A percentile compares a stretch with the other conserved stretches of the same genome.
These are phyloP conservation scores for Chytriomyces confervae DNA, from an alignment of 192 early-diverging fungal species.

Conservation along the genomic window DNA sequence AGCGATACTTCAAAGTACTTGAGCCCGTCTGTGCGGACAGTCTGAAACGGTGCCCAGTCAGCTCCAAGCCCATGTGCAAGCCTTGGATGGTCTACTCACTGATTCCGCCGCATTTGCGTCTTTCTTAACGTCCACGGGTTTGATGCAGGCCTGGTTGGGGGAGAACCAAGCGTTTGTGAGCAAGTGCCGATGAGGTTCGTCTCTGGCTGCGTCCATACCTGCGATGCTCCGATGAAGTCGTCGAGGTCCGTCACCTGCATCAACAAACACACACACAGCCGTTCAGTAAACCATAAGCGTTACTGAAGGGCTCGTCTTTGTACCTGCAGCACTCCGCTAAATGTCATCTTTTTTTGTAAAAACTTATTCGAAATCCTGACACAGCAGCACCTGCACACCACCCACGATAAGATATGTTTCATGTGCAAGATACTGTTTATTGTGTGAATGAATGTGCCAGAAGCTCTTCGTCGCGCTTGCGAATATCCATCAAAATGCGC, in stretches of 20 bases:
- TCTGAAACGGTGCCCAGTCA: slow-evolving; percentile 16
- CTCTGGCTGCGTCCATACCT: slow-evolving; percentile 40
- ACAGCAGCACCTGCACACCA: slow-evolving; percentile 79
- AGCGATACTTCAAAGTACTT: slow-evolving; percentile 88
- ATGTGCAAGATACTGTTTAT: neutral
- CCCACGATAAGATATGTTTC: slow-evolving; percentile 44
- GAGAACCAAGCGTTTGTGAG: neutral
- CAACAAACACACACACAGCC: neutral
- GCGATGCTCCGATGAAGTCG: slow-evolving; percentile 96
- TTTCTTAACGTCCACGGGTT: slow-evolving; percentile 85
- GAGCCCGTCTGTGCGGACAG: slow-evolving; percentile 15
- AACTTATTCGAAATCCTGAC: neutral
- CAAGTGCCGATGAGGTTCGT: neutral
- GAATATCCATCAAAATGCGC: slow-evolving; percentile 5
- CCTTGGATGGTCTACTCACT: slow-evolving; percentile 12
- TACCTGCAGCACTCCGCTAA: neutral
- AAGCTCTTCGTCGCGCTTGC: slow-evolving; percentile 1
- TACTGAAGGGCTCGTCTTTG: neutral
- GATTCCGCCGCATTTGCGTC: slow-evolving; percentile 26
- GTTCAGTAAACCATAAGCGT: neutral
- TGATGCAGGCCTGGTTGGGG: slow-evolving; percentile 80
- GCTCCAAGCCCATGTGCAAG: neutral
- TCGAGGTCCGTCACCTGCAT: slow-evolving; percentile 92
- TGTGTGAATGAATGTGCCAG: neutral
- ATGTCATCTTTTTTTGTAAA: neutral